phyloP scores from a whole-genome alignment of 805 yeast genomes.

The Grigorovia yakushimaensis region DNA sequence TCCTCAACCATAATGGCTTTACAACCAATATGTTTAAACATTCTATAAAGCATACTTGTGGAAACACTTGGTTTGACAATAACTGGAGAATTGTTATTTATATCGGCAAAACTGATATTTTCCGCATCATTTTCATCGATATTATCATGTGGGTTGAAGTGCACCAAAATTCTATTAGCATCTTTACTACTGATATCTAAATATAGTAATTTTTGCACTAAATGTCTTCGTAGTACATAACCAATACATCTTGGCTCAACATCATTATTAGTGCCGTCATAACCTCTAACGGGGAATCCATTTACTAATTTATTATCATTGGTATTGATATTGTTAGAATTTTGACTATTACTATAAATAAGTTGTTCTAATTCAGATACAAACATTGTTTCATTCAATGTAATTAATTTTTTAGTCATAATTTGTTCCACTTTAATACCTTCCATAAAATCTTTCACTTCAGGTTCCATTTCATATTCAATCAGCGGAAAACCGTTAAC shows the following conservation, averaged over 20 bases:
- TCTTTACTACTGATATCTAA: conserved; percentile 14
- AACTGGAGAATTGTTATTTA: conserved; percentile 47
- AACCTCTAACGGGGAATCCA: conserved; percentile 47
- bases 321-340: conserved; percentile 1
- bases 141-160: conserved; percentile 3
- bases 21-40: conserved; percentile 77
- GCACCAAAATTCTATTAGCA: conserved; percentile 17
- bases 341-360: conserved; percentile 11
- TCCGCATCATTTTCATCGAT: neutral
- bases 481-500: conserved; percentile 83
- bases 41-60: conserved; percentile 50
- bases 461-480: conserved; percentile 58
- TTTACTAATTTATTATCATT: conserved; percentile 29
- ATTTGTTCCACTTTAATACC: conserved; percentile 42
- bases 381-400: conserved; percentile 18
- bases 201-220: conserved; percentile 15
- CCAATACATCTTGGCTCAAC: conserved; percentile 33
- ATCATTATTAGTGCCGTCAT: conserved; percentile 6
- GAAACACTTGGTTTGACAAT: conserved; percentile 44
- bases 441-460: conserved; percentile 35
- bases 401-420: conserved; percentile 40
- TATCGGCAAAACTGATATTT: conserved; percentile 14
- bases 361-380: conserved; percentile 20
- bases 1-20: conserved; percentile 57
- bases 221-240: conserved; percentile 19